Evolutionary conservation across 1,284 basidiomycete genomes (phyloP), one percentile per base, ranked within the genome.

Genomic region (Malassezia psittaci): DNA sequence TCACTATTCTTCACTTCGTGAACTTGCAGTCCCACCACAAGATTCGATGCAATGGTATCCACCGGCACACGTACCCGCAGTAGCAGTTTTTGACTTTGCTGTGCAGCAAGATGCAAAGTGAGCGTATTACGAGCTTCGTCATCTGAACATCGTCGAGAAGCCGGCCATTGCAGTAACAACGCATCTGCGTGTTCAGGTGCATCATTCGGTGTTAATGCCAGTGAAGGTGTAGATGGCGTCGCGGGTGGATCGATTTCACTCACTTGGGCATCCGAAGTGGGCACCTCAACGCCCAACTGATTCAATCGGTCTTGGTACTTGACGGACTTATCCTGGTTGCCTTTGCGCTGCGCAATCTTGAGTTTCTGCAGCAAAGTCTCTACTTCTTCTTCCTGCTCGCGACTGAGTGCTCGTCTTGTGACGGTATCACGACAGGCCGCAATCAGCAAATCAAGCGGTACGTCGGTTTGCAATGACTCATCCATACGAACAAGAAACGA

Each of bases 341-440:
- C 77, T 64, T 80, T 80, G 48, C 79, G 64, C 48, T 68, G 64
- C 0, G 77, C 78, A 46, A 79, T 79, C 69, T 80, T 80, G 58
- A 80, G 72, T 67, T 80, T 80, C 59, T 79, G 79, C 32, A 77
- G 67, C 48, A 79, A 63, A 39, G 69, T 76, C 67, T 80, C 79
- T 3, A 79, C 73, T 65, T 80, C 79, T 58, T 79, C 78, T 60
- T 80, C 78, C 52, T 80, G 78, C 24, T 69, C 74, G 53, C 77
- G 76, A n/a, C 75, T 75, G 51, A 79, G 65, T 3, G 74, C 75
- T 34, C 77, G 75, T 19, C 60, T 51, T 24, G 75, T 71, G 48
- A 77, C 76, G 12, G 67, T 58, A 24, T 70, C 69, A 34, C 51
- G 56, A n/a, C 64, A 57, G 33, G 53, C 59, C 29, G 64, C 51